A percentile compares a stretch with the other conserved stretches of the same genome.
Conservation (phyloP, 108 stramenopile species). For the Mediolabrus comicus region DNA sequence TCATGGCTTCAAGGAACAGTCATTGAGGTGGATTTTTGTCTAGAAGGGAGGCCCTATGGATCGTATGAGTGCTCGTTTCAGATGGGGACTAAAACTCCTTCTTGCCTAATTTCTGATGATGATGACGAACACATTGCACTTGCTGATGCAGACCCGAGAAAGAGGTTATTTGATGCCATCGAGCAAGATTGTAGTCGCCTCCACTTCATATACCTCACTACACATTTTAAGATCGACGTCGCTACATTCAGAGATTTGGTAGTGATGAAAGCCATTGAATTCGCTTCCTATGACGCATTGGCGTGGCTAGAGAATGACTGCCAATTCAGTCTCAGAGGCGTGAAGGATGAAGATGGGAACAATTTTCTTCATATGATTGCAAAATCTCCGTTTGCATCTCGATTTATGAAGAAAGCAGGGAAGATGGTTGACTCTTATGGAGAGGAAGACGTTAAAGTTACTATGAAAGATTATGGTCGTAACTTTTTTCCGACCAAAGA, state of each 20-base stretch:
- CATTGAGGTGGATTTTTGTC: neutral
- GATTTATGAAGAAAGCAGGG: neutral
- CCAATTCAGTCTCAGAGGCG: neutral
- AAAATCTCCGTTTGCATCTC: conserved; percentile 1
- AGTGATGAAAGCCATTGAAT: conserved; percentile 1
- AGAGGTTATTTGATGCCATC: conserved; percentile 16
- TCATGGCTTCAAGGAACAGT: neutral
- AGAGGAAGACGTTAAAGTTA: neutral
- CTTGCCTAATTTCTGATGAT: neutral
- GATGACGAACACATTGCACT: conserved; percentile 4
- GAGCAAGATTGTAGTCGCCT: conserved; percentile 2
- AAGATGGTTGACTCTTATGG: neutral
- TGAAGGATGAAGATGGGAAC: conserved; percentile 1
- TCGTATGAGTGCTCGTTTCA: conserved; percentile 2
- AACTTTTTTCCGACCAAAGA: neutral
- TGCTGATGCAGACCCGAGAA: conserved; percentile 2
- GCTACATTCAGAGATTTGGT: neutral
- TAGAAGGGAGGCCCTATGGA: neutral
- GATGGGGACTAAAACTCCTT: neutral
- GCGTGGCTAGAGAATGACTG: conserved; percentile 7
- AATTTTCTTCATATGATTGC: conserved; percentile 15
- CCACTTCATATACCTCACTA: neutral
- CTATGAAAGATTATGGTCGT: neutral
- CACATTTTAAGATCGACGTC: conserved; percentile 1
- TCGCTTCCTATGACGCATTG: conserved; percentile 7